These are phyloP conservation scores for Calonectria pseudoreteaudii DNA, from an alignment of 2,329 filamentous ascomycete genomes.

Conservation along the genomic window DNA sequence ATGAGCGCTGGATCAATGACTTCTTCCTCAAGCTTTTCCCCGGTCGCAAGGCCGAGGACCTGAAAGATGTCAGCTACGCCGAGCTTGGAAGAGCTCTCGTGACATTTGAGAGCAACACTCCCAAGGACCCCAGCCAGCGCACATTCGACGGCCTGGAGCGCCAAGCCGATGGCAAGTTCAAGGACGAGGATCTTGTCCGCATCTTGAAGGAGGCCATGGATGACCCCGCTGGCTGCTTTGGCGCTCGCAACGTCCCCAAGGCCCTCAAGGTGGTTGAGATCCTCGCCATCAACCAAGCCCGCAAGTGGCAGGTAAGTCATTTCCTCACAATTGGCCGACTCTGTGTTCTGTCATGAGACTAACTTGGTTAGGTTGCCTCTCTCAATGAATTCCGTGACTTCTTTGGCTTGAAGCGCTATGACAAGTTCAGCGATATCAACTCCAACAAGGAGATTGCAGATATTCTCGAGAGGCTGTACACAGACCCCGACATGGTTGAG, in stretches of 20 bases:
- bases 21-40: conserved; percentile 54
- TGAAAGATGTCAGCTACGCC: conserved; percentile 45
- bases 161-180: conserved; percentile 62
- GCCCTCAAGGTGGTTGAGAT: conserved; percentile 72
- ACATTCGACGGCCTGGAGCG: conserved; percentile 62
- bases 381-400: conserved; percentile 75
- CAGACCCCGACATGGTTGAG: conserved; percentile 74
- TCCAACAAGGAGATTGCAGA: conserved; percentile 66
- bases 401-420: conserved; percentile 55
- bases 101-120: conserved; percentile 31
- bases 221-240: conserved; percentile 70
- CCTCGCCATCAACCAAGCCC: conserved; percentile 70
- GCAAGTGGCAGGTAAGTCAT: conserved; percentile 62
- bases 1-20: conserved; percentile 71
- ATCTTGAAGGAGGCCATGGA: conserved; percentile 70
- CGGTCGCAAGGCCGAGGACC: conserved; percentile 51
- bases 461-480: conserved; percentile 69
- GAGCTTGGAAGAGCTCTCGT: conserved; percentile 37
- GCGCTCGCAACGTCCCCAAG: conserved; percentile 68
- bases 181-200: conserved; percentile 67
- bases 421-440: conserved; percentile 66
- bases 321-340: too few relatives aligned
- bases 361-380: conserved; percentile 55
- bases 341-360: not conserved
- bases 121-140: conserved; percentile 57